Conservation (phyloP, 1,139 yeast genomes). For the Hansenula lynferdii region DNA sequence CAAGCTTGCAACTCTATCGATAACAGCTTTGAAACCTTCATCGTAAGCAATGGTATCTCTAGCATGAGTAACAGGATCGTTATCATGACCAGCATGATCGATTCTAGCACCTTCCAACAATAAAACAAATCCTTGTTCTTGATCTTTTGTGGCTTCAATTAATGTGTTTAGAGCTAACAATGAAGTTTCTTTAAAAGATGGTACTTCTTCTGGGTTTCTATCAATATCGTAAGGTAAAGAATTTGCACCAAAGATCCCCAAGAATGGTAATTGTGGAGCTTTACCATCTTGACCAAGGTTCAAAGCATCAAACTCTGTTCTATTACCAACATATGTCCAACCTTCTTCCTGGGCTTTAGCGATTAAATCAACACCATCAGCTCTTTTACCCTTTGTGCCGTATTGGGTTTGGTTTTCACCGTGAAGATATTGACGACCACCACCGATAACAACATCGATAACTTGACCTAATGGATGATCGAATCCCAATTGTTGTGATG, state of each 20-base stretch:
- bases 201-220: constrained; percentile 16
- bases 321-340: constrained; percentile 21
- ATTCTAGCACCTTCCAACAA: constrained; percentile 23
- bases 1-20: constrained; percentile 17
- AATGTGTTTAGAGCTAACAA: constrained; percentile 20
- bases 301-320: constrained; percentile 13
- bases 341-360: constrained; percentile 19
- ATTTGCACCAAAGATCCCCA: constrained; percentile 15
- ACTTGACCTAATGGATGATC: constrained; percentile 21
- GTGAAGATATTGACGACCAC: constrained; percentile 22
- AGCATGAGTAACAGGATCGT: constrained; percentile 20
- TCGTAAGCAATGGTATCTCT: constrained; percentile 17
- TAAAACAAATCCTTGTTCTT: constrained; percentile 21
- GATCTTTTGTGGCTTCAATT: constrained; percentile 19
- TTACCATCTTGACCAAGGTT: constrained; percentile 10
- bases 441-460: constrained; percentile 22
- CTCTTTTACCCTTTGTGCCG: constrained; percentile 17
- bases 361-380: constrained; percentile 19
- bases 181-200: constrained; percentile 19
- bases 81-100: constrained; percentile 21
- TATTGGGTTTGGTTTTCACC: constrained; percentile 16
- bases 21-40: constrained; percentile 20
- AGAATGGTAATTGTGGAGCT: constrained; percentile 16
- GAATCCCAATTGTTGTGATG: constrained; percentile 21
- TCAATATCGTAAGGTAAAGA: constrained; percentile 19